Conservation (phyloP, 345 rosid species). For the Camelina sativa region DNA sequence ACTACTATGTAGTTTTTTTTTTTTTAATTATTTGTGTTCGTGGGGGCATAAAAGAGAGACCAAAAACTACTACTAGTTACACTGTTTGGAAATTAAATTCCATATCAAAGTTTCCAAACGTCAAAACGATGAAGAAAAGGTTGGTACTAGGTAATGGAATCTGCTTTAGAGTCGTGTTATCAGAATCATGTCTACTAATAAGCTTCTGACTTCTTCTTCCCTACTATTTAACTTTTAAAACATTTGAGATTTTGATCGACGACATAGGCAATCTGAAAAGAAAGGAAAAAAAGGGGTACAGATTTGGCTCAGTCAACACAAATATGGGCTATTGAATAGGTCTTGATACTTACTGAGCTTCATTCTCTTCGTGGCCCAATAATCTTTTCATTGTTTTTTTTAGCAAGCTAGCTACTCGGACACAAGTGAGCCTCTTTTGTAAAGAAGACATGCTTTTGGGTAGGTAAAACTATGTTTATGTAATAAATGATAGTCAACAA, state of each 20-base stretch:
- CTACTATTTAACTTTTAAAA: neutral
- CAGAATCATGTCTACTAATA: neutral
- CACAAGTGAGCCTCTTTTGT: neutral
- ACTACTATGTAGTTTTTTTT: too few relatives aligned
- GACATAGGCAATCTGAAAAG: neutral
- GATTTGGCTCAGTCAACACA: neutral
- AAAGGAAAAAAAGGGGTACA: neutral
- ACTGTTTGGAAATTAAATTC: too few relatives aligned
- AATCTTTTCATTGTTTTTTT: neutral
- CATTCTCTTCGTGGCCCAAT: neutral
- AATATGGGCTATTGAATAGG: neutral
- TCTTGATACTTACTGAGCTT: neutral
- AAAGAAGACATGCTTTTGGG: neutral
- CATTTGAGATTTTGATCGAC: conserved; percentile 10
- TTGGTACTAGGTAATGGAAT: too few relatives aligned
- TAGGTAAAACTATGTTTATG: neutral
- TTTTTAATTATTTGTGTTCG: neutral
- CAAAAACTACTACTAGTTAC: neutral
- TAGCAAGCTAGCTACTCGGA: neutral
- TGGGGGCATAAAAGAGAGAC: neutral
- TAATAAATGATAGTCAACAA: neutral
- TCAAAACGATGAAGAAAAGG: too few relatives aligned
- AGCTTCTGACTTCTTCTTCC: neutral
- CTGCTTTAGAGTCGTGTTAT: too few relatives aligned
- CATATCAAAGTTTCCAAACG: too few relatives aligned